A percentile compares a stretch with the other conserved stretches of the same genome.
Conservation (phyloP, 805 yeast genomes). For the Metschnikowia shivogae region DNA sequence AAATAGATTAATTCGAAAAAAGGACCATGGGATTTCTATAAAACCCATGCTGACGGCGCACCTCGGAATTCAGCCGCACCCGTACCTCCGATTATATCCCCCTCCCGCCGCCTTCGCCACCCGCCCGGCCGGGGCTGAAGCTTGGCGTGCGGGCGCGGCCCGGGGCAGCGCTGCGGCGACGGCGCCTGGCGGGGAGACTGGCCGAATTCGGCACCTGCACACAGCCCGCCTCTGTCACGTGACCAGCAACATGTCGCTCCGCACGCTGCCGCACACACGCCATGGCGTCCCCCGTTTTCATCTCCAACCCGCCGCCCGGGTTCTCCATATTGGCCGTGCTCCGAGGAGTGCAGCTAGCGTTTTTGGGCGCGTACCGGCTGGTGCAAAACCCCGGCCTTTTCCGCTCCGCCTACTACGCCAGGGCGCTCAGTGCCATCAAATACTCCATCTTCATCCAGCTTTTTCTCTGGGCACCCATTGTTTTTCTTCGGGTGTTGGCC, state of each 20-base stretch:
- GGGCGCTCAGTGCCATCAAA: conserved; percentile 32
- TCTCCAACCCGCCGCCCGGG: conserved; percentile 54
- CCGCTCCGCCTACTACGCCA: conserved; percentile 29
- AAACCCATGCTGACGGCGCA: no score
- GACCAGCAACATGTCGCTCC: neutral
- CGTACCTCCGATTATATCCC: no score
- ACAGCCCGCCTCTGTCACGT: no score
- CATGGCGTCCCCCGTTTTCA: conserved; percentile 60
- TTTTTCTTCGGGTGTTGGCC: conserved; percentile 17
- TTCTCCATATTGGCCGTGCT: conserved; percentile 46
- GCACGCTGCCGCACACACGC: neutral
- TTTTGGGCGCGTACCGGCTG: conserved; percentile 46
- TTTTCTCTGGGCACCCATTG: conserved; percentile 21
- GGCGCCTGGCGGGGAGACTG: no score
- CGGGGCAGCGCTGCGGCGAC: no score
- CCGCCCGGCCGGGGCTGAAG: no score
- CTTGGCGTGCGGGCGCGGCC: no score
- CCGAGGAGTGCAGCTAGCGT: conserved; percentile 51
- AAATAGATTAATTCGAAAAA: no score
- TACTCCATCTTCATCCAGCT: conserved; percentile 37
- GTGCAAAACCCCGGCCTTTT: conserved; percentile 38
- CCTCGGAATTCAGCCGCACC: no score
- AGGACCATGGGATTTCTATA: no score
- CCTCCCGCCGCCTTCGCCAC: no score
- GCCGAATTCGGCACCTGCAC: no score